A percentile compares a stretch with the other conserved stretches of the same genome.
Conservation (phyloP, 345 rosid genomes). For the Eutrema japonicum region DNA sequence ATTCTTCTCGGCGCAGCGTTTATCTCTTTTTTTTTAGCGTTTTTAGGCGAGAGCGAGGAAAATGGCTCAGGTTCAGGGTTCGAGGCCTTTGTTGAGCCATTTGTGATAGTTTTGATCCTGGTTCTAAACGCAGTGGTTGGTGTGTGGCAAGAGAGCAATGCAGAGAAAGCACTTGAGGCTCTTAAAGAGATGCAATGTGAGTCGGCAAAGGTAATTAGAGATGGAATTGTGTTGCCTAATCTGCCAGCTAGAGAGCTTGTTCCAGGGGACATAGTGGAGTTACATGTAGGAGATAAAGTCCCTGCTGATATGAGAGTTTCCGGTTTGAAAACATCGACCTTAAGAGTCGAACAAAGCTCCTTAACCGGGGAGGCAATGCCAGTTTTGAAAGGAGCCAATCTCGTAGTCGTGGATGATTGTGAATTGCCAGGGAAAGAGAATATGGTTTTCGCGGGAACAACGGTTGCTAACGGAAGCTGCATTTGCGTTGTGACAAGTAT, state of each 20-base stretch:
- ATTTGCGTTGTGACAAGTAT: conserved; percentile 66
- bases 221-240: conserved; percentile 62
- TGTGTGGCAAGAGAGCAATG: conserved; percentile 95
- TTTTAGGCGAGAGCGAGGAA: conserved; percentile 59
- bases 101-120: conserved; percentile 80
- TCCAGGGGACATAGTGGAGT: conserved; percentile 85
- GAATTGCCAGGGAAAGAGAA: conserved; percentile 90
- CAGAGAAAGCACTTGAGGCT: conserved; percentile 92
- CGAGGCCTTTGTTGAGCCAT: conserved; percentile 84
- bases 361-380: conserved; percentile 96
- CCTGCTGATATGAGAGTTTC: conserved; percentile 93
- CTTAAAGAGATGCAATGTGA: conserved; percentile 93
- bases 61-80: conserved; percentile 54
- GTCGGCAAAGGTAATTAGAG: conserved; percentile 74
- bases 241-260: conserved; percentile 90
- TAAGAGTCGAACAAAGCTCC: conserved; percentile 89
- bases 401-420: conserved; percentile 60
- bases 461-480: conserved; percentile 85
- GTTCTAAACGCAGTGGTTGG: conserved; percentile 84
- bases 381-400: conserved; percentile 66
- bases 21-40: conserved; percentile 81
- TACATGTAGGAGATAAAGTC: conserved; percentile 82
- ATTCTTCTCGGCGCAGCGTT: conserved; percentile 86
- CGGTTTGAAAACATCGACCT: conserved; percentile 68
- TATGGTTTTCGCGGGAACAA: conserved; percentile 86